Base-by-base conservation (phyloP, 495 filamentous ascomycete species). In the Trichoderma parareesei region DNA sequence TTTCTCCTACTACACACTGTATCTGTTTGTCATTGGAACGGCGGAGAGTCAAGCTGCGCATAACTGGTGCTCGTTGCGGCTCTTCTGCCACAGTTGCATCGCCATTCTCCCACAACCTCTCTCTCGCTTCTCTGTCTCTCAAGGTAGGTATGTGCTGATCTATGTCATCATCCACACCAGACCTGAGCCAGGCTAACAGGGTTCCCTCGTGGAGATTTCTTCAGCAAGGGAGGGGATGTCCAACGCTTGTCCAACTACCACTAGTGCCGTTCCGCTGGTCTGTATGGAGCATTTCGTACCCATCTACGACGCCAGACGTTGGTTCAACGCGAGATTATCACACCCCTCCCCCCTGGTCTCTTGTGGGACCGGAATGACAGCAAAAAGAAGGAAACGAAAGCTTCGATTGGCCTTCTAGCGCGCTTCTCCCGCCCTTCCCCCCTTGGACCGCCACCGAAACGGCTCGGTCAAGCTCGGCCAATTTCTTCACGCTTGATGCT, bases 401-500 rank as follows among this genome's bases (percentile, higher is more conserved):
- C 53, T 57, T 57, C 53, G 53, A 57, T 37, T 35, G 53, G 3
- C 53, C 53, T 57, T 57, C 53, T 57, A 57, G 53, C 53, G 53
- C 27, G 33, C 53, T 57, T 57, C 53, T 57, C 53, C 53, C 53
- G 53, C 27, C 53, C 53, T 57, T 57, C 53, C 53, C 27, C 18
- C 53, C 53, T 57, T 49, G 46, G 46, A 18, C 46, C 14, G 46
- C 46, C 46, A 49, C 46, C 46, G 46, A 49, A 46, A n/a, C 46
- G 46, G 46, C 46, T 49, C 46, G 46, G 46, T 49, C 53, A 57
- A 57, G 5, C 9, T 57, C 53, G 53, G 53, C 53, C 53, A 49
- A 49, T 49, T 49, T 49, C 8, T 49, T 18, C 16, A 27, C 16
- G 20, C 46, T 49, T 49, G 46, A 49, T 49, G 20, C 46, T 49